Evolutionary conservation across 108 stramenopile genomes (phyloP), one percentile per base, ranked within the genome.

Genomic region (Nitzschia putrida): DNA sequence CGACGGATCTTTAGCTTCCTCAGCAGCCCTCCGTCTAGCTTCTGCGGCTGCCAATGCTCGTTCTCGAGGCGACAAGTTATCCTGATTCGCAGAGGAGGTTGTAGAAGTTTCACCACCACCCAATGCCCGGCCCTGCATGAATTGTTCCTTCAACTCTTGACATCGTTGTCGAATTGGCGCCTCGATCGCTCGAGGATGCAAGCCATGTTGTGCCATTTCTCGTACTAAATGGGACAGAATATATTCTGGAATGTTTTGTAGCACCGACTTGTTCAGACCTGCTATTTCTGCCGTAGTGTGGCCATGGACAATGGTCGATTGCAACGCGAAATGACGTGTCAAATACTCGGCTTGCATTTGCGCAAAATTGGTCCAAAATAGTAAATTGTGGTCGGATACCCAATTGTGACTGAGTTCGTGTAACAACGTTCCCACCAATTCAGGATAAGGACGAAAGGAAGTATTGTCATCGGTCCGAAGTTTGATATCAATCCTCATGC

Each of bases 321-420:
- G 54, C 54, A 84, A 65, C 10, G 53, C 63, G 9, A 66, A 59
- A 66, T 88, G 88, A 8, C 42, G 73, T 58, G 80, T 76, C 39
- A 89, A 53, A 58, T 92, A 89, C 54, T 89, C 91, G 10, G 81
- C 78, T 43, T 87, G 66, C 87, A 92, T 86, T 63, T 89, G 83
- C 52, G 70, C 91, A 64, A 73, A 92, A 63, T 89, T 88, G 10
- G 87, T 84, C 85, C 85, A 92, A 78, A 92, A 89, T 39, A 88
- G 49, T 6, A 80, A 57, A 72, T 92, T 68, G 67, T 92, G 91
- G n/a, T 88, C 87, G 23, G 78, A 84, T 1, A 89, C 88, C 88
- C 87, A 88, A 70, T 92, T 92, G 72, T 92, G 91, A 4, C 82
- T 83, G 42, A 91, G 55, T 64, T 91, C 90, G 63, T 91, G 90